Evolutionary conservation across 78 protist genomes (phyloP).

Genomic region (Polysphondylium violaceum): DNA sequence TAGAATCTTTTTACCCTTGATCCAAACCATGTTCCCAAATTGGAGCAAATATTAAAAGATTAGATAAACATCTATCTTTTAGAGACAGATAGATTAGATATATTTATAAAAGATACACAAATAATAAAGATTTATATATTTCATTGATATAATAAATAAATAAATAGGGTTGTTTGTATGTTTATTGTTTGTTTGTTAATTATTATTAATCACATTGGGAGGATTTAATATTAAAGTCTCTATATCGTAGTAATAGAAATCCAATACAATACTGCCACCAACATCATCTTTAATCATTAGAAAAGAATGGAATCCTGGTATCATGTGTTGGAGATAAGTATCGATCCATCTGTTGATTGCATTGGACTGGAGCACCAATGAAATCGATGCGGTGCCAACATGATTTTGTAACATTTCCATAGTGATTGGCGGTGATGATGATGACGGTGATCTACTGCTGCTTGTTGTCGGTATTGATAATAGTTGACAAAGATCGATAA

Average conservation of each 20-base stretch:
- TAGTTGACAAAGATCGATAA: constrained; percentile 31
- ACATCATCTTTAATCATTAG: constrained; percentile 69
- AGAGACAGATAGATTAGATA: too few relatives aligned
- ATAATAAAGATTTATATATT: too few relatives aligned
- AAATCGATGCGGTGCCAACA: constrained; percentile 26
- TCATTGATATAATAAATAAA: too few relatives aligned
- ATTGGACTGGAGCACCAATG: constrained; percentile 28
- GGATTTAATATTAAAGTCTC: constrained; percentile 17
- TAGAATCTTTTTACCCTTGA: too few relatives aligned
- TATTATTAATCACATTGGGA: not conserved
- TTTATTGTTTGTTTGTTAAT: not conserved
- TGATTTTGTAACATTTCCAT: constrained; percentile 11
- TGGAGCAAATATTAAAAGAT: too few relatives aligned
- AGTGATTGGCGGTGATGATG: too few relatives aligned
- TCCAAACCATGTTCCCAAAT: too few relatives aligned
- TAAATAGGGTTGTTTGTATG: not conserved
- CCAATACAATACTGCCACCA: constrained; percentile 76
- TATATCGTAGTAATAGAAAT: constrained; percentile 73
- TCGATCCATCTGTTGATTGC: constrained; percentile 58
- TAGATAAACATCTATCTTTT: too few relatives aligned
- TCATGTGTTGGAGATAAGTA: constrained; percentile 30
- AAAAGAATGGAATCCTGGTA: constrained; percentile 64
- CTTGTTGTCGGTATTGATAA: not conserved
- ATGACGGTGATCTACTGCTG: not conserved
- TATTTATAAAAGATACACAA: too few relatives aligned